Evolutionary conservation across 2,329 filamentous ascomycete genomes (phyloP), one percentile per base, ranked within the genome.

Genomic region (Colletotrichum sp.): DNA sequence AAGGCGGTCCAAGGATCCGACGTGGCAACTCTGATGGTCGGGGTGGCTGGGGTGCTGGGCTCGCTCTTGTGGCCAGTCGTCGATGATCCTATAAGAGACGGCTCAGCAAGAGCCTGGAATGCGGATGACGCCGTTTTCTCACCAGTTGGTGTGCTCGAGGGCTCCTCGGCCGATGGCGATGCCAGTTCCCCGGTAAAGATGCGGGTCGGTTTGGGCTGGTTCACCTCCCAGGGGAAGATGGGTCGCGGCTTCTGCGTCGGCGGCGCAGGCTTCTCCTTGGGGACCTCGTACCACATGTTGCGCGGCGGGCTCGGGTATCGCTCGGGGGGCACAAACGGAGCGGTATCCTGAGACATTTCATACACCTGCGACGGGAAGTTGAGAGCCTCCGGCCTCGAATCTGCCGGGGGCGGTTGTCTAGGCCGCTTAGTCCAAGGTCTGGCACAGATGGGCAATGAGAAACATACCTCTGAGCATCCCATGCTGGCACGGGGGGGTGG

Each of bases 221-320:
- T 87, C 57, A 85, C 86, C 84, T 99, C 97, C 97, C 97, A 99
- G 1, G 97, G 97, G 83, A 99, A 99, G 65, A 98, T 93, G 5
- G 93, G 90, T 64, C 90, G 89, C 16, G 93, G 90, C 76, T 87
- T 90, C 78, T 92, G 88, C 59, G 89, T 79, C n/a, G 81, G 80
- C 28, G 84, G 87, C 64, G 91, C 89, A 27, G 91, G 91, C 22
- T 88, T 87, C 74, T 91, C 89, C 77, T 89, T 91, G 7, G 96
- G 96, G 44, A 98, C 90, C 80, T 96, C 88, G 82, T 97, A 98
- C 90, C 94, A 97, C 95, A 98, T 96, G 81, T 96, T 91, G 83
- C 90, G 94, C 0, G 96, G 95, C 22, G 95, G 95, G 81, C 95
- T 94, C 4, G 96, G 95, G 81, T 98, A 97, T 69, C 91, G 89